phyloP scores from a whole-genome alignment of 2,329 filamentous ascomycete species.

The Fusarium equiseti region DNA sequence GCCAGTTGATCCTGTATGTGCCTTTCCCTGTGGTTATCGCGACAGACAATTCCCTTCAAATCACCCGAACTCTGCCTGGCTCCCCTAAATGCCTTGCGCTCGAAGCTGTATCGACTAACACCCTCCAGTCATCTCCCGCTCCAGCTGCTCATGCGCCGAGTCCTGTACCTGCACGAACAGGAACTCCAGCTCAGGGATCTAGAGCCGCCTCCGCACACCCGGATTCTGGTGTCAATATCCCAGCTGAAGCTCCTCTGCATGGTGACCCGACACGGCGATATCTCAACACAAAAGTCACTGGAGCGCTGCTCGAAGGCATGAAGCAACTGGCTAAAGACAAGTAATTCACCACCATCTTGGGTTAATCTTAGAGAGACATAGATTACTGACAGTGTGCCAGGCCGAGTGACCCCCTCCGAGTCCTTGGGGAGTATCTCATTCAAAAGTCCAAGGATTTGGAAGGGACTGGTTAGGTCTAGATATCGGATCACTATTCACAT shows the following conservation, averaged over 20 bases:
- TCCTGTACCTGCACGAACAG: constrained; percentile 59
- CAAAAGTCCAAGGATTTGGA: constrained; percentile 76
- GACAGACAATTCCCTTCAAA: neutral
- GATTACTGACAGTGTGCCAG: constrained; percentile 51
- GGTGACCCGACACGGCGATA: constrained; percentile 78
- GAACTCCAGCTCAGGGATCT: constrained; percentile 64
- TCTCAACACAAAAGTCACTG: constrained; percentile 77
- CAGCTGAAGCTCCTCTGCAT: constrained; percentile 70
- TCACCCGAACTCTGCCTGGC: neutral
- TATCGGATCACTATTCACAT: constrained; percentile 4
- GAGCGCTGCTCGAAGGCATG: constrained; percentile 78
- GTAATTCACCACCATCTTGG: constrained; percentile 56
- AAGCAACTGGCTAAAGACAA: constrained; percentile 77
- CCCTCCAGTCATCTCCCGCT: constrained; percentile 54
- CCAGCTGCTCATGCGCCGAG: constrained; percentile 55
- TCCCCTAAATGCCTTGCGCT: neutral
- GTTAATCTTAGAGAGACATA: constrained; percentile 53
- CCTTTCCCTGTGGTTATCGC: neutral
- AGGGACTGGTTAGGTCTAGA: constrained; percentile 43
- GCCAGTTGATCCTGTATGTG: constrained; percentile 55
- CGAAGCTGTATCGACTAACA: neutral
- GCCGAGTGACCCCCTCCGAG: constrained; percentile 75
- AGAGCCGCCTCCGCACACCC: constrained; percentile 69
- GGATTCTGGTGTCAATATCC: constrained; percentile 66
- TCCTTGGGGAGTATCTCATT: constrained; percentile 77